Evolutionary conservation across 352 stramenopile genomes (phyloP), one percentile per base, ranked within the genome.

Genomic region (Halophytophthora batemanensis): DNA sequence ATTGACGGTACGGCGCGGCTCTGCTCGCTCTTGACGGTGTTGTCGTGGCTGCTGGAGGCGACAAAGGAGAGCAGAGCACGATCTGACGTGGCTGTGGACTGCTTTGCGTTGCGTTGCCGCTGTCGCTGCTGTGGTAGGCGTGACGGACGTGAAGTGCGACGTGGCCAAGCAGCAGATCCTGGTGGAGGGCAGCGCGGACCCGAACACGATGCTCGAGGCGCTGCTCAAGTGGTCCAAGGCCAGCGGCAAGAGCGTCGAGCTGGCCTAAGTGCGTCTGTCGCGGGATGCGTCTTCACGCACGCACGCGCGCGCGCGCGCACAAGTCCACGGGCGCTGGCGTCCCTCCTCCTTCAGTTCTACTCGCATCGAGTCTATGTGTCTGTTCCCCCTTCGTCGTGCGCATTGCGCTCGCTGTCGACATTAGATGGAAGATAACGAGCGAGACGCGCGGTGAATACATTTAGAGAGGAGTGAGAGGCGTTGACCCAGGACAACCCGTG

Each of bases 221-320:
- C 81, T 96, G 41, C 71, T 90, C 50, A 94, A 94, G 68, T 96
- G 87, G 87, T 93, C 80, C 62, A 77, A 89, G 69, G 81, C 77
- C 50, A 93, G 82, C 63, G 79, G 79, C 67, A 95, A 95, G 77
- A 86, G 73, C 64, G 85, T 95, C 46, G 84, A 77, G 54, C 70
- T 92, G 54, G 80, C 77, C 14, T 89, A 83, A 73, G 23, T 22
- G 0, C 14, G n/a, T 14, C 44, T 21, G 1, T 23, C 18, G 2
- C 33, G n/a, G n/a, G 33, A 17, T 6, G 11, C 15, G 33, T 38
- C 15, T 14, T 17, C 33, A 38, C 33, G 11, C 33, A 17, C 33
- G 33, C 15, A 17, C 33, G 10, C 25, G 25, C 25, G 8, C 25
- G 8, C 8, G 25, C 25, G 8, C 25, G 25, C 25, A 8, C 25